These are phyloP conservation scores for Pleurotus tuber-regium DNA, from an alignment of 768 basidiomycete species.

Conservation along the genomic window DNA sequence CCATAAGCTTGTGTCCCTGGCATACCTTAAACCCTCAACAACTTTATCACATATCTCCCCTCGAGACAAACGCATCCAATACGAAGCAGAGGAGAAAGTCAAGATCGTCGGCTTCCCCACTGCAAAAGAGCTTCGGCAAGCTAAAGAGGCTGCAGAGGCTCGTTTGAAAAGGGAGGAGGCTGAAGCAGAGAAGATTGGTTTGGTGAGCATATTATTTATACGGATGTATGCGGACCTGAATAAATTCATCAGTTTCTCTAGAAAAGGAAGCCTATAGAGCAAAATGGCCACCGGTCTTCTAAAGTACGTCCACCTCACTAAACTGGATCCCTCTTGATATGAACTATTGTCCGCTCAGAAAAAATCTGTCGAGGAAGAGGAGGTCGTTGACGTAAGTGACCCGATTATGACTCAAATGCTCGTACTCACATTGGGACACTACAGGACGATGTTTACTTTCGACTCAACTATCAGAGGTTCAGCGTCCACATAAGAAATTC, in stretches of 20 bases:
- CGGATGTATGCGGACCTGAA: conserved; percentile 10
- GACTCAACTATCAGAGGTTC: conserved; percentile 88
- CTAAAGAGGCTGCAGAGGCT: conserved; percentile 62
- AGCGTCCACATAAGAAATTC: conserved; percentile 84
- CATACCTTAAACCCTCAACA: conserved; percentile 82
- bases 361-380: conserved; percentile 51
- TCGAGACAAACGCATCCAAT: conserved; percentile 75
- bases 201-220: conserved; percentile 47
- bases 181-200: conserved; percentile 67
- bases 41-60: conserved; percentile 76
- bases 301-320: too few species aligned
- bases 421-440: conserved; percentile 11
- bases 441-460: conserved; percentile 74
- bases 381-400: conserved; percentile 63
- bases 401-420: conserved; percentile 1
- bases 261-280: conserved; percentile 64
- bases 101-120: conserved; percentile 78
- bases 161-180: conserved; percentile 69
- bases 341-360: too few species aligned
- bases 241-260: conserved; percentile 29
- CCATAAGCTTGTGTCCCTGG: conserved; percentile 64
- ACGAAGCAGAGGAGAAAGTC: conserved; percentile 74
- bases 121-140: conserved; percentile 72
- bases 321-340: too few species aligned
- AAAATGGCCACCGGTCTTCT: conserved; percentile 40